Conservation (phyloP, 352 stramenopile genomes). For the Phytopythium mirpurense region DNA sequence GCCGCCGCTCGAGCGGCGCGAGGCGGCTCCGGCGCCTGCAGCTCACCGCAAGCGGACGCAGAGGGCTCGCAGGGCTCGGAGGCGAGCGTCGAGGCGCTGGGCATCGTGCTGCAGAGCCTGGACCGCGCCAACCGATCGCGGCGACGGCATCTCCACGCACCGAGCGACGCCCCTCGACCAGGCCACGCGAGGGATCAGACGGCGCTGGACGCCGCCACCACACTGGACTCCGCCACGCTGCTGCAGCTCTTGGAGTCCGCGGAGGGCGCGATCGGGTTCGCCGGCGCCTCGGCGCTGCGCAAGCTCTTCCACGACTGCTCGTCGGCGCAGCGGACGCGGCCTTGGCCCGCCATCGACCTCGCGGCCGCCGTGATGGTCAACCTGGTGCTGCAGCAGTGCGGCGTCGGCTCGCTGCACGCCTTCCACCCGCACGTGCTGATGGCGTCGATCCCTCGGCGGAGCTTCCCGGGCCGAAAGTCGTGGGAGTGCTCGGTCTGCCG, state of each 20-base stretch:
- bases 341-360: background rate
- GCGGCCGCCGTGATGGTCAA: conserved; percentile 32
- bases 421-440: conserved; percentile 40
- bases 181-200: background rate
- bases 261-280: conserved; percentile 21
- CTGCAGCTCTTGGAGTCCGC: conserved; percentile 10
- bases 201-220: background rate
- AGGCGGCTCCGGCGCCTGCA: background rate
- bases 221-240: background rate
- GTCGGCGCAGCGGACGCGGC: background rate
- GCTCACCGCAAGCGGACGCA: background rate
- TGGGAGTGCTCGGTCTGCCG: conserved; percentile 40
- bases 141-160: background rate
- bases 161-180: background rate
- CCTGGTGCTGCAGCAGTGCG: conserved; percentile 22
- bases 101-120: conserved; percentile 12
- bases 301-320: conserved; percentile 1
- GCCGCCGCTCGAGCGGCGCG: conserved; percentile 5
- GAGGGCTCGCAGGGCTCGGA: background rate
- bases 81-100: conserved; percentile 10
- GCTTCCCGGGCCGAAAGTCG: conserved; percentile 21
- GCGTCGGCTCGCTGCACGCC: conserved; percentile 22
- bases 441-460: conserved; percentile 21
- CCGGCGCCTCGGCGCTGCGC: conserved; percentile 7
- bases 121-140: conserved; percentile 13